Evolutionary conservation across 257 asterid genomes (phyloP).

Genomic region (Nicotiana benthamiana): DNA sequence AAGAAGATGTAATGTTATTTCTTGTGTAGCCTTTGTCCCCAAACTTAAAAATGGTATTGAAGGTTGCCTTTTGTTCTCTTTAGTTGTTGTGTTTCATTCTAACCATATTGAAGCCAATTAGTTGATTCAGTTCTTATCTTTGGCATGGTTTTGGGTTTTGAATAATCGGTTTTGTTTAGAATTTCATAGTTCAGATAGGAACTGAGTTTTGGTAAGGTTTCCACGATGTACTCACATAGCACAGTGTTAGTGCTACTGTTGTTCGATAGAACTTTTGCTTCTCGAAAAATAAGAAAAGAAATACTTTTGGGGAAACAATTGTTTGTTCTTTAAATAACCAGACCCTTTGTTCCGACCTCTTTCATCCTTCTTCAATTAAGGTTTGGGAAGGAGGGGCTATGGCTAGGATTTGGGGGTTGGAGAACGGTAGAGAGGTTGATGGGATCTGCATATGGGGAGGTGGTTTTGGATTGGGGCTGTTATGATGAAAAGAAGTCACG

Average conservation of each 20-base stretch:
- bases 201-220: background rate
- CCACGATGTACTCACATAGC: background rate
- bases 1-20: background rate
- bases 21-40: background rate
- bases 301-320: background rate
- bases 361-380: background rate
- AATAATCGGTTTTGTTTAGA: background rate
- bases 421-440: background rate
- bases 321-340: background rate
- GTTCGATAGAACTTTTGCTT: background rate
- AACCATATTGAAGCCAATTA: background rate
- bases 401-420: background rate
- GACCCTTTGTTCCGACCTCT: background rate
- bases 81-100: background rate
- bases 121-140: background rate
- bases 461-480: background rate
- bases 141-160: background rate
- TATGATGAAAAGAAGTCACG: background rate
- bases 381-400: background rate
- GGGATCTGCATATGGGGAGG: background rate
- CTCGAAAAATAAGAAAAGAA: background rate
- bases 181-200: no score
- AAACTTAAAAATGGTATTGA: background rate
- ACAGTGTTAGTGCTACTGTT: background rate
- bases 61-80: background rate